A percentile compares a stretch with the other conserved stretches of the same genome.
These are phyloP conservation scores for Colletotrichum spinosum DNA, from an alignment of 2,329 filamentous ascomycete species.

Conservation along the genomic window DNA sequence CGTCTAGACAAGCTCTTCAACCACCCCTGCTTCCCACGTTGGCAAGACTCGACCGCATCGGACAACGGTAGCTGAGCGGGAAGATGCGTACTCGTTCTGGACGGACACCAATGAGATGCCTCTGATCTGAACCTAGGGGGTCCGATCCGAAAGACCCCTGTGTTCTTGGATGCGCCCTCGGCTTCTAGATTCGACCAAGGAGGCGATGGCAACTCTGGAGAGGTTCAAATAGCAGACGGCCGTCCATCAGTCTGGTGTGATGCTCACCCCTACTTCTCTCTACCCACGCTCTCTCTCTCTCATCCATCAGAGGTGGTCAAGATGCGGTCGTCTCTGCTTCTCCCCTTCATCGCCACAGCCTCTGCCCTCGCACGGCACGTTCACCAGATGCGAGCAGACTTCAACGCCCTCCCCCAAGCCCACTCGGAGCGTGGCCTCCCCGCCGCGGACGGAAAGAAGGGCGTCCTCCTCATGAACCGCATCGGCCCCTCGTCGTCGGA, in stretches of 20 bases:
- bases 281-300: not conserved
- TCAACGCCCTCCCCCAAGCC: slow-evolving; percentile 17
- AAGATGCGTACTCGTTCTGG: slow-evolving; percentile 2
- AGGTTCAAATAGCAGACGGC: slow-evolving; percentile 13
- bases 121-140: not conserved
- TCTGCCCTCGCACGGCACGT: slow-evolving; percentile 18
- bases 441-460: slow-evolving; percentile 2
- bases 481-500: too few species aligned
- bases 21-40: slow-evolving; percentile 7
- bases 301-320: slow-evolving; percentile 1
- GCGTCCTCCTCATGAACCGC: too few species aligned
- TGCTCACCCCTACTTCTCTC: not conserved
- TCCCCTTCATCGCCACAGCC: slow-evolving; percentile 13
- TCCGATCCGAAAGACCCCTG: slow-evolving; percentile 6
- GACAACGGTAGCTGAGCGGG: slow-evolving; percentile 23
- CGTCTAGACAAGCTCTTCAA: slow-evolving; percentile 17
- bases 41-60: slow-evolving; percentile 21
- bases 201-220: not conserved
- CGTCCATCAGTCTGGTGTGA: not conserved
- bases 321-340: slow-evolving; percentile 27
- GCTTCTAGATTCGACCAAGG: not conserved
- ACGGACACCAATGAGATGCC: slow-evolving; percentile 6
- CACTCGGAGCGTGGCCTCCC: slow-evolving; percentile 28
- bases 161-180: not conserved
- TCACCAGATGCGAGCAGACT: slow-evolving; percentile 26